Evolutionary conservation across 768 basidiomycete species (phyloP).

Genomic region (Gelatoporia subvermispora): DNA sequence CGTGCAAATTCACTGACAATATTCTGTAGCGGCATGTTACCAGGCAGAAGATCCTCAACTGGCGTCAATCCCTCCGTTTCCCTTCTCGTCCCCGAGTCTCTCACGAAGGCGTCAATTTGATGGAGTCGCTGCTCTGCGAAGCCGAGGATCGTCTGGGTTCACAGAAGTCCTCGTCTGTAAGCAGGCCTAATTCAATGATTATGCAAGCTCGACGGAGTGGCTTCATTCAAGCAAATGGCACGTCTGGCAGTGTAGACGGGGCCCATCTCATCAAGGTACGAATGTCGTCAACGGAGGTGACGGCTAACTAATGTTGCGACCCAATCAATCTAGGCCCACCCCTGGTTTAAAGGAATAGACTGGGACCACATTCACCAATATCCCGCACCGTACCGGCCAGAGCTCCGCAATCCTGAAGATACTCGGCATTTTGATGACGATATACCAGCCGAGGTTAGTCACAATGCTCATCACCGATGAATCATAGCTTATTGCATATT

Average conservation of each 20-base stretch:
- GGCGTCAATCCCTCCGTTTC: constrained; percentile 86
- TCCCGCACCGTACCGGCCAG: constrained; percentile 85
- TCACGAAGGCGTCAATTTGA: constrained; percentile 80
- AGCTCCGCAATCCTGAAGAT: constrained; percentile 76
- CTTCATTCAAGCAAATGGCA: constrained; percentile 49
- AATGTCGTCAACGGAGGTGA: constrained; percentile 3
- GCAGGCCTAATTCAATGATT: constrained; percentile 74
- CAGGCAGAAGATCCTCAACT: constrained; percentile 95
- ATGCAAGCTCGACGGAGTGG: constrained; percentile 70
- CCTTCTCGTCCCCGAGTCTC: constrained; percentile 81
- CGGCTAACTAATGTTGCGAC: constrained; percentile 9
- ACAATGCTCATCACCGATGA: neutral
- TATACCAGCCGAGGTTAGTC: constrained; percentile 80
- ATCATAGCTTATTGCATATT: neutral
- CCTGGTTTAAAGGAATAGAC: constrained; percentile 90
- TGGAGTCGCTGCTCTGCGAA: constrained; percentile 89
- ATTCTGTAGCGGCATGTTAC: constrained; percentile 77
- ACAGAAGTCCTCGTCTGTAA: constrained; percentile 59
- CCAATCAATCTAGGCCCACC: constrained; percentile 53
- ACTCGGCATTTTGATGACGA: constrained; percentile 95
- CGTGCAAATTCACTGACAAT: neutral
- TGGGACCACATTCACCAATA: constrained; percentile 83
- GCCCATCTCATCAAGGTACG: constrained; percentile 83
- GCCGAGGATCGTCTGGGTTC: constrained; percentile 91
- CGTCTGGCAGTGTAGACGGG: constrained; percentile 65